phyloP scores from a whole-genome alignment of 768 basidiomycete species.

The Phlebiopsis flavidoalba region DNA sequence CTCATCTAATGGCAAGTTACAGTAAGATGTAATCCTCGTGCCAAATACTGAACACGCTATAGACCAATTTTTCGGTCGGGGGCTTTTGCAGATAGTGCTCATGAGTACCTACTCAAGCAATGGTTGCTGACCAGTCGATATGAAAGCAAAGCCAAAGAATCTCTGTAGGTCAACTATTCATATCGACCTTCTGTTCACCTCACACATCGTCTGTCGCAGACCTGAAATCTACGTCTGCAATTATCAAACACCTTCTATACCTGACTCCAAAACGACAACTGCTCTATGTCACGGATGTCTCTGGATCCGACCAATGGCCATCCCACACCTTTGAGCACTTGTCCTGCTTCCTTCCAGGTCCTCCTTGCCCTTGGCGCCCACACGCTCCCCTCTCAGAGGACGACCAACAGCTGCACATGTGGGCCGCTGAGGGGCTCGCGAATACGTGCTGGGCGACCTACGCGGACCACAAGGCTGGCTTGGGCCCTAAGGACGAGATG shows the following conservation, averaged over 20 bases:
- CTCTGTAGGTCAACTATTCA: conserved; percentile 47
- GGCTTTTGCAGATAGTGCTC: conserved; percentile 52
- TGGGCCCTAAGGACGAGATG: conserved; percentile 67
- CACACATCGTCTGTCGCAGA: conserved; percentile 32
- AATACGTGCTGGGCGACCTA: conserved; percentile 71
- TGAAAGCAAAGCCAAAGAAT: conserved; percentile 54
- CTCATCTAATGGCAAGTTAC: conserved; percentile 15
- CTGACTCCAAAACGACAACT: conserved; percentile 60
- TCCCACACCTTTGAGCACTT: conserved; percentile 68
- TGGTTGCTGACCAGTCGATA: conserved; percentile 64
- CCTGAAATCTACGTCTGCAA: conserved; percentile 52
- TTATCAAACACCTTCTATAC: conserved; percentile 61
- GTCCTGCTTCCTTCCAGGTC: conserved; percentile 77
- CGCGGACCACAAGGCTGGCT: conserved; percentile 63
- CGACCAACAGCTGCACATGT: conserved; percentile 47
- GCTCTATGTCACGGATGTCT: conserved; percentile 66
- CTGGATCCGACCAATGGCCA: conserved; percentile 16
- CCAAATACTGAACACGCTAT: background rate
- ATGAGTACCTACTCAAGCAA: conserved; percentile 76
- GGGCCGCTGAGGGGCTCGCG: conserved; percentile 74
- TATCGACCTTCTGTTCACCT: background rate
- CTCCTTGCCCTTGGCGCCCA: conserved; percentile 68
- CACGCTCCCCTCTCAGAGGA: conserved; percentile 37
- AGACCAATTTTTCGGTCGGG: conserved; percentile 18
- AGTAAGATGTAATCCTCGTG: background rate